Evolutionary conservation across 2,329 filamentous ascomycete genomes (phyloP).

Genomic region (Colletotrichum tamarilloi): DNA sequence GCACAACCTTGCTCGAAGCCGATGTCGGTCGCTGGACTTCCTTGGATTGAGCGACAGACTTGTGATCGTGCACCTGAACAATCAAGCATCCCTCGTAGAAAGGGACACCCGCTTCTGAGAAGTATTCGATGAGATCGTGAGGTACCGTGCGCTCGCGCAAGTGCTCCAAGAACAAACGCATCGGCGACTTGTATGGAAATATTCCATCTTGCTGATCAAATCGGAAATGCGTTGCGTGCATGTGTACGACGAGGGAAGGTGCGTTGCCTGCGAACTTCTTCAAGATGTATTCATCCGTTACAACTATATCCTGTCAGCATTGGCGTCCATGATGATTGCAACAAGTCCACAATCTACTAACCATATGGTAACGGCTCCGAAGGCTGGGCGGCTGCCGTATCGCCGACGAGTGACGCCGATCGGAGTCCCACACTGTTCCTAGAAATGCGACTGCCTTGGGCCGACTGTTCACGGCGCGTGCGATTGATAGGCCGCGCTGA

Average conservation of each 20-base stretch:
- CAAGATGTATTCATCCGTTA: slow-evolving; percentile 82
- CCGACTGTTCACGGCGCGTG: slow-evolving; percentile 66
- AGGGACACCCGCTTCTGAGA: slow-evolving; percentile 75
- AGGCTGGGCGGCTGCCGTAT: slow-evolving; percentile 49
- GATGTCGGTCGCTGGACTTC: slow-evolving; percentile 65
- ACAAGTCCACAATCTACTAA: slow-evolving; percentile 43
- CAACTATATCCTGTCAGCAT: slow-evolving; percentile 62
- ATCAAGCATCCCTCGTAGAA: slow-evolving; percentile 98
- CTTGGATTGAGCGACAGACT: slow-evolving; percentile 71
- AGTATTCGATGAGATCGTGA: slow-evolving; percentile 86
- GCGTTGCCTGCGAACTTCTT: slow-evolving; percentile 79
- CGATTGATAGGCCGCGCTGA: slow-evolving; percentile 64
- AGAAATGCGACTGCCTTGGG: slow-evolving; percentile 58
- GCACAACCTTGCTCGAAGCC: slow-evolving; percentile 70
- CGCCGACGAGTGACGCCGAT: slow-evolving; percentile 60
- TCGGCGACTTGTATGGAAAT: slow-evolving; percentile 92
- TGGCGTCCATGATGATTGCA: not conserved
- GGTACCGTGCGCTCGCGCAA: slow-evolving; percentile 81
- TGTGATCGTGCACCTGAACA: slow-evolving; percentile 92
- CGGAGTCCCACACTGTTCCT: slow-evolving; percentile 63
- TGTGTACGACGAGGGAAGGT: slow-evolving; percentile 87
- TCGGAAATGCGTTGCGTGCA: slow-evolving; percentile 87
- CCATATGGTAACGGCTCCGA: slow-evolving; percentile 64
- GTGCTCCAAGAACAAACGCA: slow-evolving; percentile 84
- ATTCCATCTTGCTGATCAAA: slow-evolving; percentile 96